Percentiles rank a stretch among this genome's conserved stretches.
Conservation (phyloP, 2,329 filamentous ascomycete genomes). For the Xylariaceae sp. region DNA sequence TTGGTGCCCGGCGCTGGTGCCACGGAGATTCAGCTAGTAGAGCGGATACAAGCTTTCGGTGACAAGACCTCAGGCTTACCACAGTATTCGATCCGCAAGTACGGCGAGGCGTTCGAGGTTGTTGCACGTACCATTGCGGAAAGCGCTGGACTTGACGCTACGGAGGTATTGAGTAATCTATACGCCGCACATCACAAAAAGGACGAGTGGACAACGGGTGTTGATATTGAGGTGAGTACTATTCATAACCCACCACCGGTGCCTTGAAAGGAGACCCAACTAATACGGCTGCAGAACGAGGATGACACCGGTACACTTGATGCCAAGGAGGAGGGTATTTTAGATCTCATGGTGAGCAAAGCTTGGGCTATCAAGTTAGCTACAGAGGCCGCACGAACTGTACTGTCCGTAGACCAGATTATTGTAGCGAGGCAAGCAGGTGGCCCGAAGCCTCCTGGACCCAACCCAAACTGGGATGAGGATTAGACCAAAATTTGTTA, state of each 20-base stretch:
- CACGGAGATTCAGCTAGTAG: constrained; percentile 89
- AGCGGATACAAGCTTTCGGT: constrained; percentile 84
- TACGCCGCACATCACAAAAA: constrained; percentile 92
- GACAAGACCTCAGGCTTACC: constrained; percentile 90
- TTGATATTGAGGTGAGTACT: constrained; percentile 75
- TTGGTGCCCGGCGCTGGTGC: constrained; percentile 93
- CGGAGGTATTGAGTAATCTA: constrained; percentile 87
- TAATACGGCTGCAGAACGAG: constrained; percentile 7
- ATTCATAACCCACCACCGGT: not conserved
- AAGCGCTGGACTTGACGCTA: constrained; percentile 92
- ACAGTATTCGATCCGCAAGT: constrained; percentile 97
- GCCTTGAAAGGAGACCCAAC: not conserved
- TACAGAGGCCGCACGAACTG: constrained; percentile 89
- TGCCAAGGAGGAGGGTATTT: constrained; percentile 80
- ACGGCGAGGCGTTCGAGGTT: constrained; percentile 95
- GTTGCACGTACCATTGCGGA: constrained; percentile 92
- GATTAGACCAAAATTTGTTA: constrained; percentile 42
- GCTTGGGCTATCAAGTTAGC: constrained; percentile 96
- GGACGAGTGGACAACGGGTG: constrained; percentile 84
- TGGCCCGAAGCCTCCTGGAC: constrained; percentile 92
- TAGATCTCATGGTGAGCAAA: constrained; percentile 90
- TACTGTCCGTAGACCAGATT: constrained; percentile 96
- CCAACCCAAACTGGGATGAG: constrained; percentile 76
- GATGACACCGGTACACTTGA: constrained; percentile 66
- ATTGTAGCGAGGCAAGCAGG: constrained; percentile 97